Percentiles rank a stretch among this genome's conserved stretches.
Evolutionary conservation across 352 stramenopile species (phyloP).

Genomic region (Phytophthora tentaculata): DNA sequence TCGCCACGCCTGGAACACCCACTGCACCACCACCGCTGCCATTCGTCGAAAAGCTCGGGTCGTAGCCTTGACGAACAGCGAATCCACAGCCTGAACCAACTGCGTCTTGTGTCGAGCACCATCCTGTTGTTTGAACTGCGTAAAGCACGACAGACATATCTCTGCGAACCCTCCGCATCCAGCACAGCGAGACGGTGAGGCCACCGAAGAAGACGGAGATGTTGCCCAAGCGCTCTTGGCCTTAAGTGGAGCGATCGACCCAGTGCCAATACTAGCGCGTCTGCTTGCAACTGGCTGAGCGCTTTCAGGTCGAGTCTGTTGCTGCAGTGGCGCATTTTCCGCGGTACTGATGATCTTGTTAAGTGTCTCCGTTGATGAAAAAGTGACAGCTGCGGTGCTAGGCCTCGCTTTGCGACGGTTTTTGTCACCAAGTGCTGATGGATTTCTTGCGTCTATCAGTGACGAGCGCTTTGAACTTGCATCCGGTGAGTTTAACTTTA

Average conservation of each 20-base stretch:
- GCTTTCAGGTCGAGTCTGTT: conserved; percentile 22
- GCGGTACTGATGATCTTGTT: conserved; percentile 39
- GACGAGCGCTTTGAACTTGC: conserved; percentile 5
- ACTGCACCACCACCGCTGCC: conserved; percentile 56
- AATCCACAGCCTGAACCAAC: conserved; percentile 62
- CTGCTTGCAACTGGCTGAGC: conserved; percentile 15
- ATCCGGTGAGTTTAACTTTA: conserved; percentile 15
- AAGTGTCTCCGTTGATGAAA: conserved; percentile 41
- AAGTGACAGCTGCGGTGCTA: conserved; percentile 35
- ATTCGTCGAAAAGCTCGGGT: conserved; percentile 65
- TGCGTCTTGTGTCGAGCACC: conserved; percentile 71
- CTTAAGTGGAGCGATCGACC: conserved; percentile 26
- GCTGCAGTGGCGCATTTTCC: conserved; percentile 13
- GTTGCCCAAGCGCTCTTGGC: conserved; percentile 13
- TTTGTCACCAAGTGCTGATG: conserved; percentile 2
- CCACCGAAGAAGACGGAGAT: conserved; percentile 12
- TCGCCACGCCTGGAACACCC: conserved; percentile 73
- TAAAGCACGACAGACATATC: conserved; percentile 76
- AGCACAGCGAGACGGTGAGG: conserved; percentile 48
- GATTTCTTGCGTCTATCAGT: conserved; percentile 4
- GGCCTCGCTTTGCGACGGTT: conserved; percentile 38
- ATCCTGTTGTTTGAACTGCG: conserved; percentile 67
- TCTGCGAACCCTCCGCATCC: conserved; percentile 72
- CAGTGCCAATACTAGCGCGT: background rate
- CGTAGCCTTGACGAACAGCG: conserved; percentile 68